Conservation (phyloP, 2,329 filamentous ascomycete species). For the Dothideomycetes sp. region DNA sequence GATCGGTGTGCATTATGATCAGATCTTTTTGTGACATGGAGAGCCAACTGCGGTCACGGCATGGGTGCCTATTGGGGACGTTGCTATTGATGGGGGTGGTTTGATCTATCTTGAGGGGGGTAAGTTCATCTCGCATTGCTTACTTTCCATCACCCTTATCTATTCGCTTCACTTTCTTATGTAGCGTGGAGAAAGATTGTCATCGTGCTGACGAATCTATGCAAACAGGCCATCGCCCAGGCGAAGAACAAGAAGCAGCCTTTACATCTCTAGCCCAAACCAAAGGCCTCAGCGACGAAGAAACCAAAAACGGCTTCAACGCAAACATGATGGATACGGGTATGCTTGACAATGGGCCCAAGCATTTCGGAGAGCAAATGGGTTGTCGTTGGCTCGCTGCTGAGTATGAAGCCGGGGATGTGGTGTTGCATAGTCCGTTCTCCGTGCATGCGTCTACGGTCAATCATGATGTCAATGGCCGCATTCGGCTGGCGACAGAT, state of each 20-base stretch:
- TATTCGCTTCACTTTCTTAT: background rate
- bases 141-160: background rate
- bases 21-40: slow-evolving; percentile 29
- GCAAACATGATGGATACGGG: slow-evolving; percentile 37
- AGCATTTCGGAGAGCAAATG: slow-evolving; percentile 31
- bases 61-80: slow-evolving; percentile 29
- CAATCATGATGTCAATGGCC: slow-evolving; percentile 3
- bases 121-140: background rate
- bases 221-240: slow-evolving; percentile 28
- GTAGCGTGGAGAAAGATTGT: too few relatives aligned
- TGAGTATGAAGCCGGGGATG: slow-evolving; percentile 43
- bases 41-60: slow-evolving; percentile 22
- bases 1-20: slow-evolving; percentile 33
- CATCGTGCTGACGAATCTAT: too few relatives aligned
- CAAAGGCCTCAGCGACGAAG: slow-evolving; percentile 40
- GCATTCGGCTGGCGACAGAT: slow-evolving; percentile 5
- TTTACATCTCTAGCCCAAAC: slow-evolving; percentile 39
- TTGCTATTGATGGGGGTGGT: slow-evolving; percentile 24
- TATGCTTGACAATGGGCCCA: slow-evolving; percentile 40
- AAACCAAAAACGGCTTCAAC: slow-evolving; percentile 38
- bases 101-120: slow-evolving; percentile 32
- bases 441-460: slow-evolving; percentile 4
- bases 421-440: slow-evolving; percentile 30
- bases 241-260: slow-evolving; percentile 37
- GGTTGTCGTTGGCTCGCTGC: slow-evolving; percentile 38